Conservation (phyloP, 2,329 filamentous ascomycete genomes). For the Aureobasidium musti region DNA sequence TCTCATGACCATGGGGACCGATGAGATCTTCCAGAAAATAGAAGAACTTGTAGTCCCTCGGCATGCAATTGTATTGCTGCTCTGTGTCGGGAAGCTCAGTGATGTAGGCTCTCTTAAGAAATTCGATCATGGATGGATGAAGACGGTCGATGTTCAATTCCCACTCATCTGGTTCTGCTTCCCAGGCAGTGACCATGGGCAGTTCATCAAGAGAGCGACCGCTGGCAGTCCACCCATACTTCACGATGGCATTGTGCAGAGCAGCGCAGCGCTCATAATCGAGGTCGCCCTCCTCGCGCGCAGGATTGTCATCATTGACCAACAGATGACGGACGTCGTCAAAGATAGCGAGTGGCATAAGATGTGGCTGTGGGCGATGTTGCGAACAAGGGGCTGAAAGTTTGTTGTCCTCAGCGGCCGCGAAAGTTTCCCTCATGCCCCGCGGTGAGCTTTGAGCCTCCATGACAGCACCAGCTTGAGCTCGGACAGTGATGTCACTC, state of each 20-base stretch:
- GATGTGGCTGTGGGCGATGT: background rate
- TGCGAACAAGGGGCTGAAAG: background rate
- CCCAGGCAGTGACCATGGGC: background rate
- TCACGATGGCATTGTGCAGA: background rate
- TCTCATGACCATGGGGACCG: background rate
- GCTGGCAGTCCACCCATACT: background rate
- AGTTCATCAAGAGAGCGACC: background rate
- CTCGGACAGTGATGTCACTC: slow-evolving; percentile 5
- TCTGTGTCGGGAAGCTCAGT: background rate
- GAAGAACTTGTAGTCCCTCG: slow-evolving; percentile 7
- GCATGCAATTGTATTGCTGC: background rate
- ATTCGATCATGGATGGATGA: background rate
- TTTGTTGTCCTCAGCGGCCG: background rate
- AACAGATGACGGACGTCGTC: background rate
- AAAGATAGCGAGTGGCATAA: background rate
- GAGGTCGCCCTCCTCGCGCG: background rate
- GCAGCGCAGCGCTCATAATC: background rate
- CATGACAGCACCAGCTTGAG: slow-evolving; percentile 9
- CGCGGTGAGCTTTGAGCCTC: background rate
- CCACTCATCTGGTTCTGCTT: background rate
- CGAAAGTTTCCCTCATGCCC: background rate
- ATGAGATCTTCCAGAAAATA: background rate
- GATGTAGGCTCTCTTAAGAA: slow-evolving; percentile 1
- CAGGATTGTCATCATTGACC: background rate
- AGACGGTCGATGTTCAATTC: background rate